These are phyloP conservation scores for Selaginella tamariscina DNA, from an alignment of 75 land plant genomes.

Conservation along the genomic window DNA sequence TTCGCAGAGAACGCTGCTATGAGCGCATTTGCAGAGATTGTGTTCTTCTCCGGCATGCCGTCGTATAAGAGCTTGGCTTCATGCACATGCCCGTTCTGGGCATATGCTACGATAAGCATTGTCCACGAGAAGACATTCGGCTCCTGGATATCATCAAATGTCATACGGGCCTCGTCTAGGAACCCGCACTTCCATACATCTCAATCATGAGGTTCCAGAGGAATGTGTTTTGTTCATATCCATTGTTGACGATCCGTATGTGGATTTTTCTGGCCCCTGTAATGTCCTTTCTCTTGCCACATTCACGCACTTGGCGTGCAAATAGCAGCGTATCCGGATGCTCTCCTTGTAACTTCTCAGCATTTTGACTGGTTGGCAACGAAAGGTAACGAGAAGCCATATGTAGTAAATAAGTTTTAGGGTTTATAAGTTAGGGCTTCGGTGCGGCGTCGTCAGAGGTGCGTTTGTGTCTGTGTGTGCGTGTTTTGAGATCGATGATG, in stretches of 20 bases:
- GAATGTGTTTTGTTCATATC: neutral
- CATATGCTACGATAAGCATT: conserved; percentile 1
- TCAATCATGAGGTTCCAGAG: conserved; percentile 8
- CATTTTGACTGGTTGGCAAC: no score
- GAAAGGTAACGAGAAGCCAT: no score
- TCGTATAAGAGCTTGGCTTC: neutral
- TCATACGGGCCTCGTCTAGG: conserved; percentile 5
- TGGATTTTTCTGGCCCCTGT: conserved; percentile 30
- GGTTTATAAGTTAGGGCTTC: no score
- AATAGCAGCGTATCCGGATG: neutral
- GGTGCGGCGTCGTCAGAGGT: no score
- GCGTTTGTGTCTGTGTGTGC: no score
- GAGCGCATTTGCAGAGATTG: neutral
- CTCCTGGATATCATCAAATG: neutral
- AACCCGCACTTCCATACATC: conserved; percentile 16
- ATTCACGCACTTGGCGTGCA: neutral
- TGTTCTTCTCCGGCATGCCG: neutral
- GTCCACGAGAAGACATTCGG: conserved; percentile 13
- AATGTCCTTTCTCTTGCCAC: neutral
- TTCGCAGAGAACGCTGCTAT: neutral
- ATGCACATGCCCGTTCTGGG: conserved; percentile 9
- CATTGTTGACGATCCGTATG: neutral
- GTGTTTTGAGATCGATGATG: no score
- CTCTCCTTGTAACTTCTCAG: neutral
- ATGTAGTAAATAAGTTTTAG: no score